Base-by-base conservation (phyloP, 2,329 filamentous ascomycete genomes). In the Cladosporium sp. region DNA sequence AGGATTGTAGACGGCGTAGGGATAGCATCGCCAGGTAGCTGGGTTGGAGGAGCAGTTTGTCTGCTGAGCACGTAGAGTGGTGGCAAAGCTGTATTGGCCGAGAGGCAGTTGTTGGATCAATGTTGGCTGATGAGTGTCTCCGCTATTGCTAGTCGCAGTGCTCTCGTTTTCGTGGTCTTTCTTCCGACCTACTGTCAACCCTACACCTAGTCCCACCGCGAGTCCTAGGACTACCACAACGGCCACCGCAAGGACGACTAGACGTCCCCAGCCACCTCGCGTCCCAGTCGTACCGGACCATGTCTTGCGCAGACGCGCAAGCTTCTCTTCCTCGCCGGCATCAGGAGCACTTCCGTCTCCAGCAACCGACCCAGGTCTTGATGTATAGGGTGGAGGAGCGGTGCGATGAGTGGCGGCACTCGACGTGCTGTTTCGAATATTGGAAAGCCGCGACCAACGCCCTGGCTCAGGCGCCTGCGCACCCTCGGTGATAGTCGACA, bases 1-100 rank as follows among this genome's bases (percentile, higher is more conserved):
- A 16, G 79, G 75, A 18, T 77, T 69, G 76, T 85, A 88, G 32
- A 80, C 80, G 2, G 76, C 78, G 71, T 84, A 85, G 1, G 88
- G 87, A 67, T 83, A 85, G 79, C 89, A 91, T 63, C 80, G 80
- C 86, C 88, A 91, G 1, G 86, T 86, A 5, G 80, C 76, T 0
- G 84, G 69, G 69, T 86, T 83, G 16, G 84, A 81, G 0, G 86
- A 88, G 76, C 89, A 91, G 58, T 80, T 80, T 7, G 85, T 83
- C 18, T 78, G 76, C 2, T 83, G 77, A 5, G 79, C 83, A 58
- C 82, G 79, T 46, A 91, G 84, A 66, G 84, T 84, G 25, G 87
- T 86, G 7, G 83, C 79, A 69, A 91, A 80, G 43, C 84, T 80
- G 75, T 86, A 91, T n/a, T 84, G 82, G 6, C 89, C 89, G 1